These are phyloP conservation scores for Alternaria viburni DNA, from an alignment of 2,329 filamentous ascomycete species.

Conservation along the genomic window DNA sequence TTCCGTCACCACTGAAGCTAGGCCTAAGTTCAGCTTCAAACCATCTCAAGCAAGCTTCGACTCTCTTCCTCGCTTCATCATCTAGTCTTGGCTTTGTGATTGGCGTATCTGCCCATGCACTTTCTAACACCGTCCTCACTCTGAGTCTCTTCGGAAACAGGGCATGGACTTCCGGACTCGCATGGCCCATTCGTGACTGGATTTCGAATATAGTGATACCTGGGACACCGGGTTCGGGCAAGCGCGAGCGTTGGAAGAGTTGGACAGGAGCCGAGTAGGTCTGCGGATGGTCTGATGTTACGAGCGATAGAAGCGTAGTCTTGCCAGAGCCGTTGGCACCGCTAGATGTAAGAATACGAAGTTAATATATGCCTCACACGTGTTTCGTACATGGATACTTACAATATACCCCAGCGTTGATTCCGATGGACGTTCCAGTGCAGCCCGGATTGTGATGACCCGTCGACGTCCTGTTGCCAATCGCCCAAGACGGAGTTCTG, in stretches of 20 bases:
- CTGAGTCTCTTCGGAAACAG: slow-evolving; percentile 84
- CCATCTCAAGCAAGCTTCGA: slow-evolving; percentile 75
- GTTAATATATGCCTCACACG: not conserved
- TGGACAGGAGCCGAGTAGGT: slow-evolving; percentile 87
- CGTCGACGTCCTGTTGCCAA: slow-evolving; percentile 69
- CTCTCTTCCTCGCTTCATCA: slow-evolving; percentile 60
- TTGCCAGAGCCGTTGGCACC: slow-evolving; percentile 95
- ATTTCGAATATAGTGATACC: slow-evolving; percentile 93
- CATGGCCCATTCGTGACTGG: slow-evolving; percentile 87
- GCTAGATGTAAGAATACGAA: not conserved
- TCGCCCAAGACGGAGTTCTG: slow-evolving; percentile 78
- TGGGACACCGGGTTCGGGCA: slow-evolving; percentile 73
- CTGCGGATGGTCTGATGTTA: slow-evolving; percentile 95
- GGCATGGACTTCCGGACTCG: slow-evolving; percentile 90
- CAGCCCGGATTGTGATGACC: slow-evolving; percentile 65
- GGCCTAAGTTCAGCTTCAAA: slow-evolving; percentile 82
- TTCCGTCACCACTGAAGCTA: slow-evolving; percentile 8
- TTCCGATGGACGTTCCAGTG: slow-evolving; percentile 84
- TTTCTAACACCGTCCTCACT: slow-evolving; percentile 77
- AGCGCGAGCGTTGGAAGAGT: slow-evolving; percentile 80
- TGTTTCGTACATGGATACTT: not conserved
- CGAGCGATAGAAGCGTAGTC: slow-evolving; percentile 88
- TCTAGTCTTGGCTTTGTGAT: slow-evolving; percentile 71
- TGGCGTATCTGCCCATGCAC: slow-evolving; percentile 90
- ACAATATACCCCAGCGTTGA: slow-evolving; percentile 86